Evolutionary conservation across 495 filamentous ascomycete species (phyloP), one percentile per base, ranked within the genome.

Genomic region (Oidiodendron maius): DNA sequence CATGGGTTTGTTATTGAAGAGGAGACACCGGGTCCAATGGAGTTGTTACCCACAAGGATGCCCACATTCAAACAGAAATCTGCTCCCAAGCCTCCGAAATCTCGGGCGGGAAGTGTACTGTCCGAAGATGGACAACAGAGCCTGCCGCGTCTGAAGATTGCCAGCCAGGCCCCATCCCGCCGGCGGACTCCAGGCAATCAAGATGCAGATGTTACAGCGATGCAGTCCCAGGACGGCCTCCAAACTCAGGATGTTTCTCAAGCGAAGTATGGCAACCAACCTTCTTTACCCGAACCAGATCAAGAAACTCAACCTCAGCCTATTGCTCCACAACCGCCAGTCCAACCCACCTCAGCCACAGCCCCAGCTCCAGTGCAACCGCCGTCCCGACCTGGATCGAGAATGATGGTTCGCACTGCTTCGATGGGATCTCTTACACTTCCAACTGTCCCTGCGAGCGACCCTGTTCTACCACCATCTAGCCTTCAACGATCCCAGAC

Each of bases 381-480:
- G 39, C 26, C 22, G 10, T 30, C 50, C 5, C 34, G 46, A 16
- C 24, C 35, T 36, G 21, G 52, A 28, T 61, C 67, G 13, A 28
- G 54, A 40, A 52, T 30, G 40, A 50, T 55, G 51, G 41, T 40
- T 24, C 54, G 58, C 22, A 61, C 58, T 18, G 57, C 53, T n/a
- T 67, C 66, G 4, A 56, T 61, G 40, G 61, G 62, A 3, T 55
- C 64, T 26, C 45, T 67, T 11, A 61, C 61, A 45, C 57, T 71
- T 25, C 70, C 68, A 15, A 52, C 65, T n/a, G 57, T 78, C 16
- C 72, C 79, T 3, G 73, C 74, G 0, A 83, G 78, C 48, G 81
- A 84, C 48, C 77, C 80, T 2, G 55, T 73, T 37, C 51, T 70
- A 22, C 74, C 77, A 12, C 58, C 64, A 22, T 62, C 64, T 4